Evolutionary conservation across 129 eudicot species (phyloP), one percentile per base, ranked within the genome.

Genomic region (Pittosporum tobira): DNA sequence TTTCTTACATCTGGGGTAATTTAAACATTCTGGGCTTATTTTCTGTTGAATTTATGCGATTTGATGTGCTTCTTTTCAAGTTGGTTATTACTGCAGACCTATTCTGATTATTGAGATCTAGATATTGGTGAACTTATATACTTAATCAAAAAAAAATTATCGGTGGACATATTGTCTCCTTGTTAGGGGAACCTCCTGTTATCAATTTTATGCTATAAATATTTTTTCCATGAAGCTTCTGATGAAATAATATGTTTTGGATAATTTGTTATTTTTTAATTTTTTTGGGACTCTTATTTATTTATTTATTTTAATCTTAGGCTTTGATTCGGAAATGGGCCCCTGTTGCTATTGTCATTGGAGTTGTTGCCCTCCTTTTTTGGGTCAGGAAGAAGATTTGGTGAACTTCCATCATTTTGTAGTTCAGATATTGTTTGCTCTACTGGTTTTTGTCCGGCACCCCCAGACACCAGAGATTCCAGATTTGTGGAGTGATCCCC

Each of bases 291-390:
- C n/a, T n/a, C n/a, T n/a, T n/a, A n/a, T n/a, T n/a, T n/a, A n/a
- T n/a, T n/a, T n/a, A n/a, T n/a, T n/a, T n/a, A n/a, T 45, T 19
- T 48, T 62, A 30, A 19, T 23, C 55, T 57, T 40, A 91, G 99
- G 99, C 96, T 65, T 63, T 91, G 76, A 83, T 91, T 46, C 78
- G 79, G 74, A 91, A 87, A 58, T 91, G 96, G 94, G 99, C 96
- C 19, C 96, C 99, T 23, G 99, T 91, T 63, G 99, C 91, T 36
- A 82, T 91, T 76, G 99, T 91, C 14, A 42, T 87, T 51, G 99
- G 94, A 76, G 81, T 91, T 54, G 96, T 91, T 53, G 22, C 81
- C 65, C 80, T 91, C 38, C 91, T 87, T 63, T 74, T 91, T 65
- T 91, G 94, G 89, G 78, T 73, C 62, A 78, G 58, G 68, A 87